phyloP scores from a whole-genome alignment of 2,329 filamentous ascomycete species.

The Podosphaera aphanis region DNA sequence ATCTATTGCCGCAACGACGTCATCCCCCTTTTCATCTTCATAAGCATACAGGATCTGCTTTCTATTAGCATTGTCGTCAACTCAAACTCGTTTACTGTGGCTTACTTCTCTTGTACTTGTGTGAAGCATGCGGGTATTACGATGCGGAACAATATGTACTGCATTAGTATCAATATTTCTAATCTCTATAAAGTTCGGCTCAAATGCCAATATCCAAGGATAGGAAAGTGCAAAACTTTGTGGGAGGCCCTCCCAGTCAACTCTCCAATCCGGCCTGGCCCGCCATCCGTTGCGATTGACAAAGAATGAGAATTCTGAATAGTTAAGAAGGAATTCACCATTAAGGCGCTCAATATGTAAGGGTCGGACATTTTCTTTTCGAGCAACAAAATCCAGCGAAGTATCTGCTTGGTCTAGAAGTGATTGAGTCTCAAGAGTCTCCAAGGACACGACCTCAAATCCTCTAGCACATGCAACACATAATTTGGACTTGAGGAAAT shows the following conservation, averaged over 20 bases:
- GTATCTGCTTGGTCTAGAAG: constrained; percentile 94
- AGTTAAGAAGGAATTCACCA: constrained; percentile 91
- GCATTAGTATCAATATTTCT: constrained; percentile 84
- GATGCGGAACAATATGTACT: constrained; percentile 87
- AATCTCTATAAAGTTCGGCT: constrained; percentile 92
- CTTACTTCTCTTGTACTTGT: constrained; percentile 87
- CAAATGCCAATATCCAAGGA: constrained; percentile 91
- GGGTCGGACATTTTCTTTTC: constrained; percentile 78
- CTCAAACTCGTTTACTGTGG: constrained; percentile 7
- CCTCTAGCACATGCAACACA: constrained; percentile 89
- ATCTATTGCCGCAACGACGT: constrained; percentile 82
- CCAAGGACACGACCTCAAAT: constrained; percentile 88
- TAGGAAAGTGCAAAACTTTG: constrained; percentile 85
- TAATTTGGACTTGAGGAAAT: constrained; percentile 89
- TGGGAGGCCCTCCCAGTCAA: constrained; percentile 89
- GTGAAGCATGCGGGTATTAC: constrained; percentile 93
- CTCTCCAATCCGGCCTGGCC: constrained; percentile 84
- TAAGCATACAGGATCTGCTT: constrained; percentile 84
- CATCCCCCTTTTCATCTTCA: constrained; percentile 82
- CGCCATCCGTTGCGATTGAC: constrained; percentile 97
- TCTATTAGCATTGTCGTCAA: constrained; percentile 7
- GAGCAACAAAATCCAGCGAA: constrained; percentile 85
- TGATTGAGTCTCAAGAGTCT: constrained; percentile 94
- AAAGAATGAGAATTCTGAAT: constrained; percentile 97
- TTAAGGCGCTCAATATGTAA: constrained; percentile 95